Percentiles rank a stretch among this genome's conserved stretches.
Conservation (phyloP, 2,329 filamentous ascomycete species). For the Hypoxylon sp. region DNA sequence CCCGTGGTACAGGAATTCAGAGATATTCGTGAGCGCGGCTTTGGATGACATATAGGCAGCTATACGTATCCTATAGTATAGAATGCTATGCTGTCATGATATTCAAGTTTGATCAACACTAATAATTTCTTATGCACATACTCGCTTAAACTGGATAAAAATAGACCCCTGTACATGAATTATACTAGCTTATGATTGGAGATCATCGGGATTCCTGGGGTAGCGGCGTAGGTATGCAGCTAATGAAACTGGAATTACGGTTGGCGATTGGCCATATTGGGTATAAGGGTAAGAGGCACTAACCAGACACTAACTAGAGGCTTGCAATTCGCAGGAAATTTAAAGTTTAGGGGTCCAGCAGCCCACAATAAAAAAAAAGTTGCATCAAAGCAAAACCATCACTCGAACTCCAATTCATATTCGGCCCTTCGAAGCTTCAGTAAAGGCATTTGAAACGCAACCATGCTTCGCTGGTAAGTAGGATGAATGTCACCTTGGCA, state of each 20-base stretch:
- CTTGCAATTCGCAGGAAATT: conserved; percentile 18
- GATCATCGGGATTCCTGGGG: conserved; percentile 2
- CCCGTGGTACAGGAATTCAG: not conserved
- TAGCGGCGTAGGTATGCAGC: conserved; percentile 17
- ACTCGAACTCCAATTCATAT: conserved; percentile 30
- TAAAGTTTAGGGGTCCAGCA: conserved; percentile 23
- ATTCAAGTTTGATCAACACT: not conserved
- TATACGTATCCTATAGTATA: not conserved
- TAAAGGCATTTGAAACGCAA: conserved; percentile 40
- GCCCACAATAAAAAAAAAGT: conserved; percentile 27
- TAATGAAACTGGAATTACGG: conserved; percentile 1
- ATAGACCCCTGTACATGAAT: conserved; percentile 6
- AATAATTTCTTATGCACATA: not conserved
- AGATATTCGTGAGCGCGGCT: not conserved
- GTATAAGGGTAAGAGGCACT: conserved; percentile 15
- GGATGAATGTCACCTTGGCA: conserved; percentile 36
- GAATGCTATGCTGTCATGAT: not conserved
- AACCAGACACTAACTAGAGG: not conserved
- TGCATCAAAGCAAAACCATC: conserved; percentile 38
- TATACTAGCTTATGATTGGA: not conserved
- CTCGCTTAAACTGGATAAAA: not conserved
- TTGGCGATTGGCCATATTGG: not conserved
- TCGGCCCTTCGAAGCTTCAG: conserved; percentile 34
- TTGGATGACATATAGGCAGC: not conserved
- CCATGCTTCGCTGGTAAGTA: conserved; percentile 54